Conservation (phyloP, 2,329 filamentous ascomycete species). For the Ophiostoma himal-ulmi region DNA sequence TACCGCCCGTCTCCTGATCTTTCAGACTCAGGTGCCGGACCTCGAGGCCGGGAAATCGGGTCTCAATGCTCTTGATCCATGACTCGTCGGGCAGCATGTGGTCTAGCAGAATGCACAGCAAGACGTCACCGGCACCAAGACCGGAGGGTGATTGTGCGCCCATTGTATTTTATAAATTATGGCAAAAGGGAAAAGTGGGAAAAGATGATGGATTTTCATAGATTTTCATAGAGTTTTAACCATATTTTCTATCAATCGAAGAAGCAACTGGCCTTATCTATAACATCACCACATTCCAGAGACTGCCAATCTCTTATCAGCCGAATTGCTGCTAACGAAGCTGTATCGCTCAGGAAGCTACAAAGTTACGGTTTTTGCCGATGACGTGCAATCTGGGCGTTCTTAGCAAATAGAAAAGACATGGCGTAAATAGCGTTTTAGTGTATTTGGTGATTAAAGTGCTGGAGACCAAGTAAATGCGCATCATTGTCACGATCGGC, state of each 20-base stretch:
- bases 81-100: conserved; percentile 28
- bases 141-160: neutral
- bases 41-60: conserved; percentile 36
- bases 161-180: neutral
- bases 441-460: too few relatives aligned
- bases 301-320: neutral
- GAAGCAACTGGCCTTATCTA: neutral
- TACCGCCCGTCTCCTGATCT: conserved; percentile 7
- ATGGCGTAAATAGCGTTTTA: too few relatives aligned
- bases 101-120: conserved; percentile 37
- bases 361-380: neutral
- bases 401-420: neutral
- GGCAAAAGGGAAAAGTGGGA: neutral
- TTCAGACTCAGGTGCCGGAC: conserved; percentile 33
- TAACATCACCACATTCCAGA: neutral
- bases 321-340: neutral
- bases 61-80: conserved; percentile 35
- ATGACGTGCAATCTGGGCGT: neutral
- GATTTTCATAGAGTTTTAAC: too few relatives aligned
- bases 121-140: conserved; percentile 12
- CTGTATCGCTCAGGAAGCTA: neutral
- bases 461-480: too few relatives aligned
- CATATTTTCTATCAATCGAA: neutral
- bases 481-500: too few relatives aligned
- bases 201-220: neutral